Evolutionary conservation across 805 yeast genomes (phyloP).

Genomic region (Pichia membranifaciens): DNA sequence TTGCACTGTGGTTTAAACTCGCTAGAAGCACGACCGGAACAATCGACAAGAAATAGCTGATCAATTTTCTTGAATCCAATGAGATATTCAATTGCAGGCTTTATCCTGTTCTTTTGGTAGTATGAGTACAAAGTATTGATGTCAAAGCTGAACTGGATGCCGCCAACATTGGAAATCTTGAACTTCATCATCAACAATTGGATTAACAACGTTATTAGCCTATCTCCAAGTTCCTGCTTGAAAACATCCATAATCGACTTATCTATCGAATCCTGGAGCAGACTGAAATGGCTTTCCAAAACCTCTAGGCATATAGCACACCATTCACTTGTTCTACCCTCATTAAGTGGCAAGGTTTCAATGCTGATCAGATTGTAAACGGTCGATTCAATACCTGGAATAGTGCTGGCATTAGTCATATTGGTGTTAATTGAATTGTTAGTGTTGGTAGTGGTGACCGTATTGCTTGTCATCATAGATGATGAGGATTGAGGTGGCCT

Average conservation of each 20-base stretch:
- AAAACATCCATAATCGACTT: conserved; percentile 85
- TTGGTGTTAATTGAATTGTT: conserved; percentile 1
- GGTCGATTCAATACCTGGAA: not conserved
- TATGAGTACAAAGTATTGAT: conserved; percentile 74
- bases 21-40: conserved; percentile 18
- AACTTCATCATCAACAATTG: conserved; percentile 66
- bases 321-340: conserved; percentile 46
- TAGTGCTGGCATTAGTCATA: not conserved
- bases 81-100: conserved; percentile 68
- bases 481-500: conserved; percentile 13
- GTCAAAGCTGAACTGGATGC: conserved; percentile 75
- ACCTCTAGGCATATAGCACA: conserved; percentile 58
- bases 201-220: conserved; percentile 71
- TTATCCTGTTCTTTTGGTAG: conserved; percentile 54
- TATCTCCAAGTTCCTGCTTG: conserved; percentile 87
- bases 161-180: conserved; percentile 74
- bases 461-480: not conserved
- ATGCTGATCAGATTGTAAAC: conserved; percentile 11
- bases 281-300: conserved; percentile 62
- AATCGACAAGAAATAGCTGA: conserved; percentile 67
- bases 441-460: conserved; percentile 1
- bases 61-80: conserved; percentile 81
- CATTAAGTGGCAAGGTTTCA: conserved; percentile 21
- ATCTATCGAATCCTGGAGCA: conserved; percentile 78
- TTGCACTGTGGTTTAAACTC: conserved; percentile 62